Evolutionary conservation across 495 filamentous ascomycete genomes (phyloP).

Genomic region (Penicillium salamii): DNA sequence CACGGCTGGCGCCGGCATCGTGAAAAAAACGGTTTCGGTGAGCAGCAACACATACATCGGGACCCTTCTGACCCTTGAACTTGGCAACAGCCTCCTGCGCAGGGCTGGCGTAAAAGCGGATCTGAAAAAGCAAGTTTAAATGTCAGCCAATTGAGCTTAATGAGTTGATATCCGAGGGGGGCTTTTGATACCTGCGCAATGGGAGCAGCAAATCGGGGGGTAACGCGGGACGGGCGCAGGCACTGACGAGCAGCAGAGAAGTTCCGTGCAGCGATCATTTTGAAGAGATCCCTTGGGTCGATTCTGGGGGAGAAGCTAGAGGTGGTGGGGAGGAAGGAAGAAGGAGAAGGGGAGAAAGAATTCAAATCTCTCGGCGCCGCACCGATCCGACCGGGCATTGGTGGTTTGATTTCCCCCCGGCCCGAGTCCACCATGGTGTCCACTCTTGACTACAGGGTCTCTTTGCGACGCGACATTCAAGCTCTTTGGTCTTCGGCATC

Average conservation of each 20-base stretch:
- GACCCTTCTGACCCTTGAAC: conserved; percentile 85
- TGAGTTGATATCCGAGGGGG: conserved; percentile 8
- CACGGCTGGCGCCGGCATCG: conserved; percentile 24
- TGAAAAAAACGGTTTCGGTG: conserved; percentile 18
- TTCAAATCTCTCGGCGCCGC: conserved; percentile 36
- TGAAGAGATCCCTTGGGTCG: conserved; percentile 32
- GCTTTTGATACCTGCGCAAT: conserved; percentile 53
- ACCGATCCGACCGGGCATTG: conserved; percentile 41
- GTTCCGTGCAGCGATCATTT: conserved; percentile 59
- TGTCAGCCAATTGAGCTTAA: conserved; percentile 27
- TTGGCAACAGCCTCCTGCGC: conserved; percentile 77
- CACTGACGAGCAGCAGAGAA: conserved; percentile 56
- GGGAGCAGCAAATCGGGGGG: conserved; percentile 45
- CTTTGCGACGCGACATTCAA: conserved; percentile 8
- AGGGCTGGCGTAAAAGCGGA: conserved; percentile 50
- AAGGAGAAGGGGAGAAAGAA: conserved; percentile 26
- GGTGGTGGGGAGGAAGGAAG: conserved; percentile 24
- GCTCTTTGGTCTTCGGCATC: background rate
- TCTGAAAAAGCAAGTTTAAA: conserved; percentile 21
- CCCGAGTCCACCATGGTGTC: conserved; percentile 24
- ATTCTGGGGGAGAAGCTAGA: conserved; percentile 8
- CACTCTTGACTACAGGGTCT: conserved; percentile 24
- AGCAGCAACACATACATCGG: conserved; percentile 60
- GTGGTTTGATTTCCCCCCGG: conserved; percentile 24
- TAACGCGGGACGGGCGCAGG: conserved; percentile 48